Evolutionary conservation across 805 yeast species (phyloP), one percentile per base, ranked within the genome.

Genomic region (Lachancea cidri): DNA sequence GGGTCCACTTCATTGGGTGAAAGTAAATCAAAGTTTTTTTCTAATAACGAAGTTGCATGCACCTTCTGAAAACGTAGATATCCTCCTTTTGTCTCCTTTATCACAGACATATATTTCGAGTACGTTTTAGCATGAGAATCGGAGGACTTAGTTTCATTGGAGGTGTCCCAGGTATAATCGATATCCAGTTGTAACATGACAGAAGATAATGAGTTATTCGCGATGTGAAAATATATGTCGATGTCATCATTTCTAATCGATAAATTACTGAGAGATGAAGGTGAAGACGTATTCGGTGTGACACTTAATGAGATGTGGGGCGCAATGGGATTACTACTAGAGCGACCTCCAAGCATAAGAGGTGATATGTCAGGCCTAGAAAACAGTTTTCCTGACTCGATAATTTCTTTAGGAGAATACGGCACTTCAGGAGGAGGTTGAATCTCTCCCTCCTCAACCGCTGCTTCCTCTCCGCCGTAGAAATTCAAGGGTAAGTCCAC

Each of bases 51-150:
- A 43, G 35, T 57, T 48, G 67, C 29, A 35, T 54, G 48, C 4
- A 54, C 46, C 34, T 58, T 59, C 19, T 46, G 47, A n/a, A 64
- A 50, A 29, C 57, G 47, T 32, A 68, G 37, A 41, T 65, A 68
- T 2, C 61, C 57, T 5, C 71, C 71, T 36, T 64, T 62, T 2
- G 45, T 27, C 9, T 54, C 61, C 5, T 45, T 49, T 15, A 58
- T 27, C 9, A 55, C 47, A 1, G 53, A 22, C 20, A 41, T 15
- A 17, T 41, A 22, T 19, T 45, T 19, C 19, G 43, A 36, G 14
- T 45, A 19, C 1, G 46, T 31, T 5, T 48, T 47, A 4, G 15
- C 13, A 5, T 5, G 14, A 4, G 20, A 15, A 14, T 14, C 32
- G 11, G 9, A 22, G 27, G 11, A 7, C 27, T 7, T 22, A 7